Evolutionary conservation across 345 rosid genomes (phyloP), one percentile per base, ranked within the genome.

Genomic region (Euclidium syriacum): DNA sequence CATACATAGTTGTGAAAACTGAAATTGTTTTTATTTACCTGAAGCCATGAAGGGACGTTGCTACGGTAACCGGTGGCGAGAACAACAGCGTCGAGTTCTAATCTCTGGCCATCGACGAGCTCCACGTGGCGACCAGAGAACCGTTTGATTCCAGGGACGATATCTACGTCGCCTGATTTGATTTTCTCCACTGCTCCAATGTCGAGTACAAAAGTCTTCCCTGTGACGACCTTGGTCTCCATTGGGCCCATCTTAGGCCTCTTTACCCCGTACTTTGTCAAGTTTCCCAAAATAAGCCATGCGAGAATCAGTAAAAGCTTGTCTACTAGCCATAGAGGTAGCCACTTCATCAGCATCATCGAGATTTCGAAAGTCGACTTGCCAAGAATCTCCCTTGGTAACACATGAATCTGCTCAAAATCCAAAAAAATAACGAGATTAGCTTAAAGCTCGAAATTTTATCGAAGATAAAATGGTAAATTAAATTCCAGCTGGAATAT

Each of bases 171-270:
- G 2, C 91, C 88, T 23, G 85, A 77, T 72, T 75, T 75, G 68
- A 82, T 82, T 68, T 70, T 85, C 54, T 72, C 63, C 60, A 82
- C 3, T 27, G 88, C 79, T 12, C 91, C 91, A 40, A 82, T 75
- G 70, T 82, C 91, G 35, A 85, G 49, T 3, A 85, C 91, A 6
- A 82, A 88, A 51, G 88, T 80, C 49, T 80, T 82, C 34, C 91
- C 91, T 34, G 29, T 32, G 0, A 54, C 43, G 54, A 77, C 65
- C 71, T 85, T 85, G 29, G 77, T 81, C 66, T 68, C 50, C 46
- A 85, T 15, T 7, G 91, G 91, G 5, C 91, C 91, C 62, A 68
- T 52, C 0, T 71, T 19, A 36, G 91, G 91, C 74, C 85, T 73
- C 24, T 75, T 80, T 8, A 85, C 39, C 12, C 91, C 88, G 25